Conservation (phyloP, 441 rosid genomes). For the Raphanus hybrid region DNA sequence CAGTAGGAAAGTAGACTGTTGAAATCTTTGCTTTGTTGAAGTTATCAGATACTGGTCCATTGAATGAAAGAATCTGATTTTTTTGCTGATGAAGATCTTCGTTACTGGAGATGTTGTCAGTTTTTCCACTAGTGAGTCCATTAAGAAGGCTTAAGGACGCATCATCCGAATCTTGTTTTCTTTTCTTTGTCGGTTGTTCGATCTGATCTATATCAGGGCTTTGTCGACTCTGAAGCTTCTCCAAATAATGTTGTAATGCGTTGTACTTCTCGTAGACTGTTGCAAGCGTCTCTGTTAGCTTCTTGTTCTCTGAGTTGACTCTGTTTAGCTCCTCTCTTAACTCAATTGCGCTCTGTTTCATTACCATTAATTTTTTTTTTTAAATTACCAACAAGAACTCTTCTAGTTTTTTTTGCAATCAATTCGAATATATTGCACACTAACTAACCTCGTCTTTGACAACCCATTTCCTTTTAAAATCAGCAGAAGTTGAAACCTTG, state of each 20-base stretch:
- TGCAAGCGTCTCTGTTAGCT: conserved; percentile 59
- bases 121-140: conserved; percentile 37
- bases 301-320: conserved; percentile 72
- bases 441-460: conserved; percentile 36
- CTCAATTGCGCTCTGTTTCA: conserved; percentile 39
- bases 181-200: conserved; percentile 45
- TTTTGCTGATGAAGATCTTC: conserved; percentile 48
- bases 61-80: conserved; percentile 40
- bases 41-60: conserved; percentile 49
- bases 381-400: neutral
- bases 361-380: neutral
- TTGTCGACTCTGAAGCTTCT: conserved; percentile 54
- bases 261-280: conserved; percentile 55
- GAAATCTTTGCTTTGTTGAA: conserved; percentile 55
- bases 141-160: conserved; percentile 34
- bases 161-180: conserved; percentile 54
- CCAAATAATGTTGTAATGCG: conserved; percentile 48
- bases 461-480: conserved; percentile 32
- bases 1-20: conserved; percentile 49
- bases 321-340: conserved; percentile 65
- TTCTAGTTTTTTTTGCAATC: neutral
- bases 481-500: conserved; percentile 24
- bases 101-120: conserved; percentile 74
- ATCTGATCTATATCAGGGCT: conserved; percentile 39
- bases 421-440: neutral